phyloP scores from a whole-genome alignment of 768 basidiomycete genomes.

The Mycena olivaceomarginata region DNA sequence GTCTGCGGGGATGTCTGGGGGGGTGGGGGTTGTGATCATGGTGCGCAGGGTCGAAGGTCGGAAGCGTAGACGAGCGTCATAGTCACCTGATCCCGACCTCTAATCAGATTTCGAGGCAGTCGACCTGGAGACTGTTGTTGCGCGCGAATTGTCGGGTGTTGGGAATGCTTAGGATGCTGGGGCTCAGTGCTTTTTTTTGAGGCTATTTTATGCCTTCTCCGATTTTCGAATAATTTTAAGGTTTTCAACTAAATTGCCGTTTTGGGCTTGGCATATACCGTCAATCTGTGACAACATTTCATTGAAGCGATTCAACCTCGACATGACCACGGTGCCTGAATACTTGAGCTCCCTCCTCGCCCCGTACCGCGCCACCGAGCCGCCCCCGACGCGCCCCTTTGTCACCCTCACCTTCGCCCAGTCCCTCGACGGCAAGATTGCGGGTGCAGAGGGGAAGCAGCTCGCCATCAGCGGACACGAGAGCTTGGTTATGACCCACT shows the following conservation, averaged over 20 bases:
- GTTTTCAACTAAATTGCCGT: no score
- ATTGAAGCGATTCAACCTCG: no score
- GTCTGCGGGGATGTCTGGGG: not conserved
- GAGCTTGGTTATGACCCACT: constrained; percentile 96
- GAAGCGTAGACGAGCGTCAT: not conserved
- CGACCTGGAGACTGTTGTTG: constrained; percentile 1
- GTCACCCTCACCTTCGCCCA: constrained; percentile 93
- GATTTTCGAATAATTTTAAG: no score
- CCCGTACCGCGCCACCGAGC: constrained; percentile 41
- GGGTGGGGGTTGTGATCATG: not conserved
- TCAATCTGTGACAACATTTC: no score
- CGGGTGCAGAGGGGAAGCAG: constrained; percentile 82
- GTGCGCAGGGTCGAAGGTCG: not conserved
- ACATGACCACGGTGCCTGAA: constrained; percentile 44
- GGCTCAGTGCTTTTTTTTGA: not conserved
- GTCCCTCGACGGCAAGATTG: constrained; percentile 92
- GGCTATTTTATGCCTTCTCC: no score
- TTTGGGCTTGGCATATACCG: no score
- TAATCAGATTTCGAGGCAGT: not conserved
- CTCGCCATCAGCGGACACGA: constrained; percentile 90
- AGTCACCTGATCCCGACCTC: constrained; percentile 8
- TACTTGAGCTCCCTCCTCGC: constrained; percentile 51
- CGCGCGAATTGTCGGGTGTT: no score
- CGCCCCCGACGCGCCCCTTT: constrained; percentile 63
- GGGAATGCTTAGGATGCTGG: not conserved